Percentiles rank a stretch among this genome's conserved stretches.
Conservation (phyloP, 2,329 filamentous ascomycete species). For the Trichoderma citrinoviride region DNA sequence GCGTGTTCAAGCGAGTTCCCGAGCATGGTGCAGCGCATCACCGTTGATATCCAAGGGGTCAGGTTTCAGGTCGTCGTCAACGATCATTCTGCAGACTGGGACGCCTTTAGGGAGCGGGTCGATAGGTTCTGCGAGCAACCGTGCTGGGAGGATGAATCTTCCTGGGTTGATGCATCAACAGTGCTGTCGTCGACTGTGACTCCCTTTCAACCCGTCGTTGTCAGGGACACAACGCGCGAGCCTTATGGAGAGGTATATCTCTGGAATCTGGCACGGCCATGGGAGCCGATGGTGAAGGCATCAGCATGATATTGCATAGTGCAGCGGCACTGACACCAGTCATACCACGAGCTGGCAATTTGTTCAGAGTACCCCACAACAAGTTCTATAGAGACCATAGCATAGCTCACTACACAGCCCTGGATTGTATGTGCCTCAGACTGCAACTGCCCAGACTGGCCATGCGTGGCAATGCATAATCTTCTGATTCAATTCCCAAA, state of each 20-base stretch:
- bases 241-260: slow-evolving; percentile 39
- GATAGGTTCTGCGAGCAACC: slow-evolving; percentile 36
- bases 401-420: background rate
- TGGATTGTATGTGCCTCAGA: background rate
- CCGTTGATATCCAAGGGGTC: slow-evolving; percentile 40
- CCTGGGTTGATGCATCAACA: slow-evolving; percentile 32
- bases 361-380: background rate
- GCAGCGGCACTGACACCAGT: background rate
- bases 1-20: slow-evolving; percentile 38
- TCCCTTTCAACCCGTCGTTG: slow-evolving; percentile 38
- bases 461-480: background rate
- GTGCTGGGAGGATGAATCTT: slow-evolving; percentile 28
- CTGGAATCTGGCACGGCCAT: slow-evolving; percentile 42
- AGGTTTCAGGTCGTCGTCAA: slow-evolving; percentile 42
- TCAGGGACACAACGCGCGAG: slow-evolving; percentile 37
- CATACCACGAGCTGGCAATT: background rate
- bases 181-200: slow-evolving; percentile 20
- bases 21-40: slow-evolving; percentile 35
- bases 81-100: slow-evolving; percentile 35
- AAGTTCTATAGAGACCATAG: background rate
- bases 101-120: slow-evolving; percentile 35
- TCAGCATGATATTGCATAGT: slow-evolving; percentile 28
- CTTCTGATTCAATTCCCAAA: background rate
- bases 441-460: background rate
- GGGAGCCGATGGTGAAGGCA: slow-evolving; percentile 45